These are phyloP conservation scores for Lachancea cidri DNA, from an alignment of 805 yeast genomes.

Conservation along the genomic window DNA sequence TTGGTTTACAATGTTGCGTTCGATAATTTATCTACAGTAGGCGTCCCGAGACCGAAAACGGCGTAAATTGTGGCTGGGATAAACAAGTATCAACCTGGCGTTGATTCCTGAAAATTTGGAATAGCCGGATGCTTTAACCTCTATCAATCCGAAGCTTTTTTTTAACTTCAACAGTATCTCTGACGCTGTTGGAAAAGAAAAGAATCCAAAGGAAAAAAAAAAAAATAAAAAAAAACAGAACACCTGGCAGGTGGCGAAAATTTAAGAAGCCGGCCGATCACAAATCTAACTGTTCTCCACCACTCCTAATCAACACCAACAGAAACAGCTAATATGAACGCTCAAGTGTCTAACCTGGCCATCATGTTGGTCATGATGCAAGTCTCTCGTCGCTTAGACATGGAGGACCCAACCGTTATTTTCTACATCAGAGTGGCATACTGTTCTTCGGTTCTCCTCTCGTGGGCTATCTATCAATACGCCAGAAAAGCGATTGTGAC, in stretches of 20 bases:
- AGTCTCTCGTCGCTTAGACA: conserved; percentile 79
- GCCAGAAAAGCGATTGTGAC: conserved; percentile 55
- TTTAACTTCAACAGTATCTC: no score
- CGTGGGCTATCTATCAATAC: conserved; percentile 62
- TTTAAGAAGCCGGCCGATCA: not conserved
- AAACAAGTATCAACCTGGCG: no score
- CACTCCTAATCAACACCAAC: conserved; percentile 2
- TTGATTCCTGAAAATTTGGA: no score
- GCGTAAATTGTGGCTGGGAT: no score
- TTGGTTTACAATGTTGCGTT: no score
- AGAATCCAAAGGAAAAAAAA: not conserved
- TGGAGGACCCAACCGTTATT: conserved; percentile 74
- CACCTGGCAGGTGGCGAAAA: conserved; percentile 1
- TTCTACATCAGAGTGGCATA: conserved; percentile 73
- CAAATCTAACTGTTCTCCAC: not conserved
- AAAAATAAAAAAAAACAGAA: conserved; percentile 3
- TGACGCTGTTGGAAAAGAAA: conserved; percentile 1
- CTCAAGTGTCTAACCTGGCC: conserved; percentile 79
- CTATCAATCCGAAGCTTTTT: no score
- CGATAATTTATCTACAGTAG: no score
- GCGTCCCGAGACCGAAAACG: no score
- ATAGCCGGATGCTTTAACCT: no score
- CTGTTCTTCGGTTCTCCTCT: conserved; percentile 56
- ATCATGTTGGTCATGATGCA: conserved; percentile 97
- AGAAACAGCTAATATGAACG: conserved; percentile 53